Evolutionary conservation across 2,329 filamentous ascomycete species (phyloP).

Genomic region (Monosporascus sp.): DNA sequence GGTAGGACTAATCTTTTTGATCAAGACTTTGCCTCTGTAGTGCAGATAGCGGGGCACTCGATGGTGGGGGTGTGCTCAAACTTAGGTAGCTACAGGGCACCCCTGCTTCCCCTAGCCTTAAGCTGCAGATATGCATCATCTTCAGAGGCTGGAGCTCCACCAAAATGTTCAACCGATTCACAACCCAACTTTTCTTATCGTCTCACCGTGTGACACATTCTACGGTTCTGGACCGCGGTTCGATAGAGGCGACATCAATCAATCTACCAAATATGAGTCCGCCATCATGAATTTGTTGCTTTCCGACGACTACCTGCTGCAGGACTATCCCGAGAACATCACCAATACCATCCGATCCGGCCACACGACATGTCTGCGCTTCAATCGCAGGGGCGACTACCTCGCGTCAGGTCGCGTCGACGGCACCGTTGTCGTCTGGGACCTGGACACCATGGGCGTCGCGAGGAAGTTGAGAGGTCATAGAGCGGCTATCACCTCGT

Average conservation of each 20-base stretch:
- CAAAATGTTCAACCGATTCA: neutral
- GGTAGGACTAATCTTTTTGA: too few relatives aligned
- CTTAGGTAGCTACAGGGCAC: too few relatives aligned
- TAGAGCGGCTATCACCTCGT: conserved; percentile 85
- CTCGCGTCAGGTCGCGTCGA: conserved; percentile 91
- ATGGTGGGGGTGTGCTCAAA: too few relatives aligned
- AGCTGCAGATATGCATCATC: neutral
- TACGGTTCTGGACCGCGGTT: neutral
- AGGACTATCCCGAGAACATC: conserved; percentile 86
- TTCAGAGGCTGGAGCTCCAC: neutral
- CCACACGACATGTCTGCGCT: conserved; percentile 66
- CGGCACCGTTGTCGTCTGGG: conserved; percentile 92
- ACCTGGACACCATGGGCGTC: conserved; percentile 94
- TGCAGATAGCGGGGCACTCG: too few relatives aligned
- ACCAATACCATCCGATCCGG: conserved; percentile 77
- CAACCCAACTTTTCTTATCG: too few relatives aligned
- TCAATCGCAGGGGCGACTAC: conserved; percentile 91
- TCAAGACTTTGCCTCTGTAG: too few relatives aligned
- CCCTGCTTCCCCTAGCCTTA: neutral
- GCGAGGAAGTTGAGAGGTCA: conserved; percentile 91
- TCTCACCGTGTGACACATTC: too few relatives aligned
- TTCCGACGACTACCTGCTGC: conserved; percentile 58
- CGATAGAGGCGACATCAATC: conserved; percentile 3
- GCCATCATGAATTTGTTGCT: conserved; percentile 53
- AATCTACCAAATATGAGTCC: conserved; percentile 11